Evolutionary conservation across 139 green algal species (phyloP), one percentile per base, ranked within the genome.

Genomic region (Asterochloris erici): DNA sequence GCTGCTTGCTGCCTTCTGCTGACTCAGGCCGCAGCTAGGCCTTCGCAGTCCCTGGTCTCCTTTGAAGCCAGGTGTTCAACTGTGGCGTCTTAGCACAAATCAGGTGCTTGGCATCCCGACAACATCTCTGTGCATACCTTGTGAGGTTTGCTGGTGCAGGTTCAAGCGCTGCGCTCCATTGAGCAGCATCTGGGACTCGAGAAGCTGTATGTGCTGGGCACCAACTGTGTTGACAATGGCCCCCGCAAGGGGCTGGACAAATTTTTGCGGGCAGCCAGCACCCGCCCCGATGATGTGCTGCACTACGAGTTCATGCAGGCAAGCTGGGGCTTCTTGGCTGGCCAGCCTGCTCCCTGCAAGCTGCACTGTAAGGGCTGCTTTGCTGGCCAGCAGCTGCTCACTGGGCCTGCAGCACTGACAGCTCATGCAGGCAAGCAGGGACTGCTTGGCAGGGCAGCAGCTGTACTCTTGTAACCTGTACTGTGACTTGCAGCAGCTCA

Each of bases 221-320:
- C 95, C 64, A 97, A 98, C 87, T 98, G 95, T 79, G 86, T 93
- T 0, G 96, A 98, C 91, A 99, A 99, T 85, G 96, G 96, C 11
- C 88, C 91, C 0, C 89, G 94, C 6, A 81, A 93, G 78, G 93
- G 92, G 0, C 87, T 99, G 74, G 89, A 93, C 60, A 98, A 97
- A 87, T 99, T 99, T 86, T 87, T 99, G 9, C 85, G 92, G 1
- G 93, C 91, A 6, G 95, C 96, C 79, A 94, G 86, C 83, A 81
- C 81, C 23, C 76, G 92, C 26, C 95, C 95, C 12, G 92, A 89
- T 21, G 96, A 90, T 10, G 94, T 93, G 73, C 87, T 94, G 82
- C 95, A 98, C 85, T 99, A 99, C 82, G 97, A 99, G 90, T 99
- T 99, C 92, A 98, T 98, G 95, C 93, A 96, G 85, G 94, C 90